Evolutionary conservation across 768 basidiomycete species (phyloP), one percentile per base, ranked within the genome.

Genomic region (Tylopilus vinaceipallidus): DNA sequence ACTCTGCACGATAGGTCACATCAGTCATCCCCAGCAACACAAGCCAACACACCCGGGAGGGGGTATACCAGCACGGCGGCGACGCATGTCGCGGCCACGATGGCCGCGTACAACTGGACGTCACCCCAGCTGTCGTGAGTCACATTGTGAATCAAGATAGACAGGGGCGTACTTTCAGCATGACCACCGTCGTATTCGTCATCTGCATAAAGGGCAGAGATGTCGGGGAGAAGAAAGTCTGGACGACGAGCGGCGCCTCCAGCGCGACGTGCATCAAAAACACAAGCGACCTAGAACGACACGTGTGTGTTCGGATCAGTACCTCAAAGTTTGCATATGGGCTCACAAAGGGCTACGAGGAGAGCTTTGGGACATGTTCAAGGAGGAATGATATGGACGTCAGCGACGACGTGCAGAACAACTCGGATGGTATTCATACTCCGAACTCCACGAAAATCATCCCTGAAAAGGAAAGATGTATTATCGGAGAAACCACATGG

Each of bases 181-280:
- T 54, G 2, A 90, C 81, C 8, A 91, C 42, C 0, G 88, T 80
- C 6, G 91, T 92, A 72, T 93, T 93, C 58, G 84, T 91, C 57
- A 91, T 75, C 63, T 90, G 81, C 47, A 91, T 56, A 65, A 93
- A 91, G 0, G 91, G 91, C 17, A 92, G 65, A 14, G 66, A 72
- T 16, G 67, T 58, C 1, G 88, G 83, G 0, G 81, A 75, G 71
- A 80, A 80, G 16, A 91, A 68, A 6, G 89, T 88, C 64, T 91
- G 89, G 27, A 93, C 67, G 3, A 83, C 88, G 19, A 93, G 63
- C 0, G 91, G 91, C 6, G 81, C 76, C 64, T 93, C 91, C 48
- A 91, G 72, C 6, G 84, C 87, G 58, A 90, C 79, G 59, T 93
- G 91, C 24, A 92, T 69, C 33, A 93, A 73, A 68, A 92, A 93